Evolutionary conservation across 345 rosid genomes (phyloP), one percentile per base, ranked within the genome.

Genomic region (Hypericum androsaemum): DNA sequence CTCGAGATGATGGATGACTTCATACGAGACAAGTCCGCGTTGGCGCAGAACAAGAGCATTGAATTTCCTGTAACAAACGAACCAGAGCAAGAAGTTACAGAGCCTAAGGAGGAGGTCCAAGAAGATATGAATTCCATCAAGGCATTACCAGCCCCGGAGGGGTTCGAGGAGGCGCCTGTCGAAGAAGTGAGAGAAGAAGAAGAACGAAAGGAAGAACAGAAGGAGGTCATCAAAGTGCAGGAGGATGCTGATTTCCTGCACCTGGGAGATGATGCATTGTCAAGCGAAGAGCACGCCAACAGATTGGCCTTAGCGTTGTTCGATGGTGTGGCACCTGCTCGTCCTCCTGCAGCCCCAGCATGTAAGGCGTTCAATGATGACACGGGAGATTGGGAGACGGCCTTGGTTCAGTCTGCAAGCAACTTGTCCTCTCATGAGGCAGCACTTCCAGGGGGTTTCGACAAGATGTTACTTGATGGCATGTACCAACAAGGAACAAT

Each of bases 1-100:
- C 89, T 92, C 17, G 77, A 84, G 10, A 71, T 88, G 11, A 80
- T 92, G 84, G 89, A 92, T 17, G 95, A 92, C 52, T 71, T 83
- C 64, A 78, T 92, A 7, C 72, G 78, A 37, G 95, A 90, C 54
- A 87, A 83, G 58, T 62, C 80, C 12, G 73, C 76, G 3, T 12
- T 75, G 52, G 76, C 63, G n/a, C 71, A 69, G 15, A 53, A 55
- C 11, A 60, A 61, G 58, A 41, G 14, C 11, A 13, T 62, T 12
- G 7, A 52, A 15, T 39, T 32, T 38, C 38, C 15, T 11, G 70
- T 70, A 50, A 62, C 61, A 42, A 64, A 42, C 15, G 79, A 76
- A 28, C 36, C 38, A 0, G 75, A 63, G 7, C 66, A 61, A 8
- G 71, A 47, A 38, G 52, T n/a, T 35, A 50, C 45, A 6, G 70